Base-by-base conservation (phyloP, 495 filamentous ascomycete species). In the Penicillium psychrofluorescens region DNA sequence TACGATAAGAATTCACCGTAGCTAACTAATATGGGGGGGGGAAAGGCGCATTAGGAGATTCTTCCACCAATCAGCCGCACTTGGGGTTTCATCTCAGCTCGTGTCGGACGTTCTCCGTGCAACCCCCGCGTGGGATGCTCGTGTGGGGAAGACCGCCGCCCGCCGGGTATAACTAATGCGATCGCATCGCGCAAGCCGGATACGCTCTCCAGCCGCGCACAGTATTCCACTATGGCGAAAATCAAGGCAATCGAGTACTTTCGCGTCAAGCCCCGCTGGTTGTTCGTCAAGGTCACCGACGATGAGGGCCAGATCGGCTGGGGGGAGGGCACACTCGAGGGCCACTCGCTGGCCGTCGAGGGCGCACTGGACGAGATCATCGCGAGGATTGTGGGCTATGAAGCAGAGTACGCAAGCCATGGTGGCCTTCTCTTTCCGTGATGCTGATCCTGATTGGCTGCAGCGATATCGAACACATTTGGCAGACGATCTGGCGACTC, bases 401-500 rank as follows among this genome's bases (percentile, higher is more conserved):
- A 91, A 58, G 86, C 86, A 14, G 83, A 90, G 84, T 88, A 70
- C 48, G 70, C 50, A 14, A 11, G 8, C 16, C 32, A 10, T 29
- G 2, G 1, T 12, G 9, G 7, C 9, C 14, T 8, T n/a, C 27
- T 35, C 22, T 28, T 38, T 40, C 27, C 22, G 6, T 14, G 14
- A 12, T 0, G 9, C 27, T 38, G 33, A 32, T 11, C 8, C 22
- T 22, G 2, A 11, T 8, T 10, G 4, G 0, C 4, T 8, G 31
- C 46, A 88, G 84, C 62, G 81, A 90, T 35, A 90, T 91, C 45
- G 86, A 91, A 54, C 79, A 88, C 46, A 80, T 90, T 40, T 91
- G 86, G 86, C 86, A 91, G 56, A 71, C 70, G 27, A 72, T 75
- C 15, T 88, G 80, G 72, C 75, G 86, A 43, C 66, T 78, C 2